Conservation (phyloP, 225 moss, liverwort and hornwort genomes). For the Bryoerythrophyllum caledonicum region DNA sequence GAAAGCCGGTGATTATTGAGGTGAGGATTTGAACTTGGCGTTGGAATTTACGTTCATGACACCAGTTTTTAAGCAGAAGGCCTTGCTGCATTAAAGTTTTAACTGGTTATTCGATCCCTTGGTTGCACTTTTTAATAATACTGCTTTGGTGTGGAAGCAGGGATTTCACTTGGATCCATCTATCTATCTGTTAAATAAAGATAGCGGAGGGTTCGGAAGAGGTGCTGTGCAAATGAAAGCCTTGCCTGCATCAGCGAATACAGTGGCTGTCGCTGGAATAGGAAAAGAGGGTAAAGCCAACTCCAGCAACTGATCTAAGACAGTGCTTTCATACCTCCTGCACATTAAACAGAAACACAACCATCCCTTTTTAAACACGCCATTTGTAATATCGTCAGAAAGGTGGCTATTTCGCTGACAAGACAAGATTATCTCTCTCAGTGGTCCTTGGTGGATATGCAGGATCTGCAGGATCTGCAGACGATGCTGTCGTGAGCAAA, state of each 20-base stretch:
- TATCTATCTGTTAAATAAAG: constrained; percentile 68
- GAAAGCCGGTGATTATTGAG: constrained; percentile 90
- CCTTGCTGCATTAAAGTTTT: not conserved
- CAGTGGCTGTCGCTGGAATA: constrained; percentile 29
- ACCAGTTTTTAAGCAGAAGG: not conserved
- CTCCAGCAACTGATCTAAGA: not conserved
- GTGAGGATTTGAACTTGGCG: constrained; percentile 26
- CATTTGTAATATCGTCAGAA: not conserved
- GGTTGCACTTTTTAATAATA: not conserved
- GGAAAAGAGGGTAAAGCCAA: constrained; percentile 30
- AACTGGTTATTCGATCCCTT: not conserved
- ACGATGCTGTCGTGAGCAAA: constrained; percentile 32
- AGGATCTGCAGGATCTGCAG: constrained; percentile 5
- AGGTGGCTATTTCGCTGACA: not conserved
- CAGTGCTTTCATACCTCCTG: not conserved
- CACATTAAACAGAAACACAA: not conserved
- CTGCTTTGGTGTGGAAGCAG: constrained; percentile 32
- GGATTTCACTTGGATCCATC: constrained; percentile 84
- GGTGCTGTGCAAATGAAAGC: constrained; percentile 42
- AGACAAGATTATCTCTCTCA: not conserved
- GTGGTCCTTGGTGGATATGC: not conserved
- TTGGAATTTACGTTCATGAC: not conserved
- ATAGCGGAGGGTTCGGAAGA: constrained; percentile 43
- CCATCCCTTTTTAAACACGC: not conserved
- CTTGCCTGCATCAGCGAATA: constrained; percentile 32